Percentiles rank a stretch among this genome's conserved stretches.
These are phyloP conservation scores for Hericium coralloides DNA, from an alignment of 768 basidiomycete species.

Conservation along the genomic window DNA sequence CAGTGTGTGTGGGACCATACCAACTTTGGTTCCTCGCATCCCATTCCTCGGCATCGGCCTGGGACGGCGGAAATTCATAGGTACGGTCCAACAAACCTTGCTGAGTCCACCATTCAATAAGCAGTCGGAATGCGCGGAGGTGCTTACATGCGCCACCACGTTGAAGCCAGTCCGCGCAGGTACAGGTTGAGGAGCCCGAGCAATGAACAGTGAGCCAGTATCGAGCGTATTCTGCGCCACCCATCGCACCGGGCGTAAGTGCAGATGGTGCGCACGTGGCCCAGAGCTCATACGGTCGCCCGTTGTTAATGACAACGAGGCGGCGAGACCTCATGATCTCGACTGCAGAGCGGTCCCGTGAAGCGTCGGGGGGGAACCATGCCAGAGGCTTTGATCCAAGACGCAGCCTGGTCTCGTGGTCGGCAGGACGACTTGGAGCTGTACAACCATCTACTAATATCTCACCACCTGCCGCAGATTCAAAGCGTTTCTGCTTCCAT, in stretches of 20 bases:
- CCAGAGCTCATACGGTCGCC: background rate
- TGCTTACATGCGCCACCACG: background rate
- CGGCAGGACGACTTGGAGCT: too few species aligned
- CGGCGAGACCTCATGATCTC: background rate
- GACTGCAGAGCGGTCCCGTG: background rate
- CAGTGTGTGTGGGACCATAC: too few species aligned
- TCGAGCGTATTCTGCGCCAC: too few species aligned
- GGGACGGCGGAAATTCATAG: background rate
- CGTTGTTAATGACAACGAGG: background rate
- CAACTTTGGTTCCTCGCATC: too few species aligned
- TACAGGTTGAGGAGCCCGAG: background rate
- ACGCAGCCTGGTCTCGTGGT: too few species aligned
- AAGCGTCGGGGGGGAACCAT: background rate
- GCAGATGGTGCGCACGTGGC: slow-evolving; percentile 6
- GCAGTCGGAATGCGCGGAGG: background rate
- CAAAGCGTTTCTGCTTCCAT: background rate
- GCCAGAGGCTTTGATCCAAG: too few species aligned
- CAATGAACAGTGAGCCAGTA: background rate
- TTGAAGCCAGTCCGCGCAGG: background rate
- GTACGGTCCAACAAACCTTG: too few species aligned
- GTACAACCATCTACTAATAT: too few species aligned
- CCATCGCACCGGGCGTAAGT: too few species aligned
- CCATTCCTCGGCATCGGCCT: background rate
- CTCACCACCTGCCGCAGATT: too few species aligned
- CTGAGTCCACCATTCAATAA: background rate